Conservation (phyloP, 306 rosid genomes). For the Cercis canadensis region DNA sequence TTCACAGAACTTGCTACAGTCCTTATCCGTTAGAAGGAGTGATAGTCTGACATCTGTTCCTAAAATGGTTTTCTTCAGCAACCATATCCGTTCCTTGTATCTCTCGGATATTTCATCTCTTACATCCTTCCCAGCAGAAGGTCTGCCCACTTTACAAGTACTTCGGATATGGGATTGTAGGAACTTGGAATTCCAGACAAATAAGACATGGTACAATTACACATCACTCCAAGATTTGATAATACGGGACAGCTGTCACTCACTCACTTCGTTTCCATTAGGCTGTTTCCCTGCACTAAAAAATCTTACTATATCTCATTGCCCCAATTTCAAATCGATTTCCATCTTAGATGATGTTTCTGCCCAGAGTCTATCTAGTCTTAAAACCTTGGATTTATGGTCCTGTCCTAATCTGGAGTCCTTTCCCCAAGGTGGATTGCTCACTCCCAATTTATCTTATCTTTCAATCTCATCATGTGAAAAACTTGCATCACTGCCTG, state of each 20-base stretch:
- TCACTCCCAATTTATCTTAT: slow-evolving; percentile 1
- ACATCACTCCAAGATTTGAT: neutral
- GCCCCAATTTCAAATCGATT: no score
- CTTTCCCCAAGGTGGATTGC: neutral
- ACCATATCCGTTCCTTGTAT: no score
- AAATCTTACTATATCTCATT: no score
- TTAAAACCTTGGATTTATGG: neutral
- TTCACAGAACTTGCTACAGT: no score
- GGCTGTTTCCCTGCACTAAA: no score
- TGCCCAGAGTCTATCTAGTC: no score
- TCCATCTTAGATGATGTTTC: no score
- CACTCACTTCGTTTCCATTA: no score
- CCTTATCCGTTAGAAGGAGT: no score
- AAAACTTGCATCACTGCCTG: neutral
- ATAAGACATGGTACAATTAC: slow-evolving; percentile 11
- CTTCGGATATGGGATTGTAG: no score
- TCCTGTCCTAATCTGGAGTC: neutral
- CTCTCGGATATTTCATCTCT: neutral
- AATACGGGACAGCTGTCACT: no score
- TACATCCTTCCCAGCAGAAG: neutral
- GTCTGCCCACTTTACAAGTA: neutral
- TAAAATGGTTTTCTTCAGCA: neutral
- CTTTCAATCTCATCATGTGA: rapidly evolving
- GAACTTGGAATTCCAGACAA: neutral
- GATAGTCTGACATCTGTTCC: neutral